Base-by-base conservation (phyloP, 2,329 filamentous ascomycete genomes). In the Coniosporium tulheliwenetii region DNA sequence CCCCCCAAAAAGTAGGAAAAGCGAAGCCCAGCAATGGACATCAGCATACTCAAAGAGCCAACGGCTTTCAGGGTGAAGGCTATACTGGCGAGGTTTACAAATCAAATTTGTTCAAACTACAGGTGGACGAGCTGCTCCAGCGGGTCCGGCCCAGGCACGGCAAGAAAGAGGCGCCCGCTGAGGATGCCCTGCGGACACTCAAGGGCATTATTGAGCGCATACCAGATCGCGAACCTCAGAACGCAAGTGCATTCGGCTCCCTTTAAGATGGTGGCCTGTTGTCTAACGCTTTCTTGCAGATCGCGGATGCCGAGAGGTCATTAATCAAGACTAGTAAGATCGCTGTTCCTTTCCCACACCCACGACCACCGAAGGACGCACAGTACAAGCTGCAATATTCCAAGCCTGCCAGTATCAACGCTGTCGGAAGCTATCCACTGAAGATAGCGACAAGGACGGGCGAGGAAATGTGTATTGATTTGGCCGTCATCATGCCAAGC, bases 381-480 rank as follows among this genome's bases (percentile, higher is more conserved):
- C 81, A 82, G 40, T 93, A 93, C 62, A 87, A 85, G 52, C 67
- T 96, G 40, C 70, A 79, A 33, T 94, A 85, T 57, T 70, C 71
- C 37, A 80, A 76, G 53, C 89, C 91, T 2, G 63, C 74, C 7
- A 78, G 79, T 49, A 77, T 91, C 60, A 94, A 94, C 53, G 81
- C 93, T 16, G 80, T 89, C 30, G 91, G 91, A 39, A 93, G 87
- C 60, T 89, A 93, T 64, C 75, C 82, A 9, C 67, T 83, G 39
- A 80, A 76, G 57, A 87, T 79, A 2, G 80, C 85, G 60, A 66
- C 77, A 43, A 82, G 81, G 51, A 67, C 70, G 9, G 74, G 79
- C 48, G 60, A 63, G 38, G 59, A 57, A 19, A 62, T 79, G 19
- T 67, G 72, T 12, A 69, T 95, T 44, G 89, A 96, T 59, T 75